A percentile compares a stretch with the other conserved stretches of the same genome.
These are phyloP conservation scores for Phyllachora maydis DNA, from an alignment of 2,329 filamentous ascomycete genomes.

Conservation along the genomic window DNA sequence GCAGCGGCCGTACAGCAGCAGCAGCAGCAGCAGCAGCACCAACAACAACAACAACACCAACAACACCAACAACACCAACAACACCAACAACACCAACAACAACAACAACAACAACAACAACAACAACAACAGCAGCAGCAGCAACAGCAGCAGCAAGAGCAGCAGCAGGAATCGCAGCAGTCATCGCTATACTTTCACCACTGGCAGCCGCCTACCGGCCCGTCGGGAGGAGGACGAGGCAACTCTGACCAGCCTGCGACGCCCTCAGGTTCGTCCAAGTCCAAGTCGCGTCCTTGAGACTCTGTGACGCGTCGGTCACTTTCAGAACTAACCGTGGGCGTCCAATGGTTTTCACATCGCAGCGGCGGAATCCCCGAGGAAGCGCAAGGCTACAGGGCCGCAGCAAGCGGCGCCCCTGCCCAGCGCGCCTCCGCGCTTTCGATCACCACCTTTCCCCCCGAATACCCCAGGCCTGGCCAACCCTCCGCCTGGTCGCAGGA, in stretches of 20 bases:
- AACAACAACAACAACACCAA: too few relatives aligned
- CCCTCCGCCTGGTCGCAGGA: slow-evolving; percentile 28
- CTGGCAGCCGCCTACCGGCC: slow-evolving; percentile 64
- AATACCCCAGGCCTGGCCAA: slow-evolving; percentile 30
- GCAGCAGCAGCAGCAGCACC: too few relatives aligned
- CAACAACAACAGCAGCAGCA: too few relatives aligned
- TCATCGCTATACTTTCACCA: slow-evolving; percentile 81
- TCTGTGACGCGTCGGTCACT: too few relatives aligned
- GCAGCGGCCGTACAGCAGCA: too few relatives aligned
- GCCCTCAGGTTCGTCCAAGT: slow-evolving; percentile 51
- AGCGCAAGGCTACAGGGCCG: slow-evolving; percentile 53
- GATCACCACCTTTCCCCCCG: slow-evolving; percentile 34
- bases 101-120: too few relatives aligned
- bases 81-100: too few relatives aligned
- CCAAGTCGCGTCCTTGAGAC: slow-evolving; percentile 23
- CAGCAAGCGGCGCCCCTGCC: slow-evolving; percentile 25
- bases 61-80: too few relatives aligned
- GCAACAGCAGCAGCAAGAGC: too few relatives aligned
- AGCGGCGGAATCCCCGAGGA: slow-evolving; percentile 60
- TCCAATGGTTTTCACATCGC: too few relatives aligned
- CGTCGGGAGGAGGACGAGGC: slow-evolving; percentile 25
- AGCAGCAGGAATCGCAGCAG: slow-evolving; percentile 40
- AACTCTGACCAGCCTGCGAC: slow-evolving; percentile 47
- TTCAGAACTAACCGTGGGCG: slow-evolving; percentile 16
- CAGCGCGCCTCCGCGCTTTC: slow-evolving; percentile 20